These are phyloP conservation scores for Clausena lansium DNA, from an alignment of 345 rosid species.

Conservation along the genomic window DNA sequence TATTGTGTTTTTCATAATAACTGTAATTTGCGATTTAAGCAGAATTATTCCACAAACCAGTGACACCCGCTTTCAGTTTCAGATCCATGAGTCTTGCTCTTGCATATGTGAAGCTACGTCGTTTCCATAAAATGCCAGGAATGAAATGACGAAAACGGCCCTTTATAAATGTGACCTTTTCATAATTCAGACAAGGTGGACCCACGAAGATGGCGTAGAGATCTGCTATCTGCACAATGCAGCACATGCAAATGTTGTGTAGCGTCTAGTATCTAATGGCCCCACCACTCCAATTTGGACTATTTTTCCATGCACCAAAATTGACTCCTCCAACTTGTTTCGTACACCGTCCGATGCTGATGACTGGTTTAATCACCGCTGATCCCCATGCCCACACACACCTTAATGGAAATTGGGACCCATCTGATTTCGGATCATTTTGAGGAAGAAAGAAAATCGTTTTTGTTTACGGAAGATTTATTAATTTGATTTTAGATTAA, in stretches of 20 bases:
- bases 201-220: constrained; percentile 48
- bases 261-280: constrained; percentile 17
- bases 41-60: not conserved
- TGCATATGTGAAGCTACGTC: no score
- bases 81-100: not conserved
- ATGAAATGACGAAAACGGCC: constrained; percentile 14
- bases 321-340: not conserved
- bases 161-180: constrained; percentile 4
- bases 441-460: not conserved
- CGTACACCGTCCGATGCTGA: constrained; percentile 9
- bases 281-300: constrained; percentile 13
- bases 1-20: no score
- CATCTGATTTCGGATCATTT: not conserved
- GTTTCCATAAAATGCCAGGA: not conserved
- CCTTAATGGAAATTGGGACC: not conserved
- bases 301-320: constrained; percentile 14
- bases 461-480: not conserved
- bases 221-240: constrained; percentile 27
- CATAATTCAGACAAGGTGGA: constrained; percentile 32
- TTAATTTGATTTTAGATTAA: not conserved
- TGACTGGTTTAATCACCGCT: constrained; percentile 7
- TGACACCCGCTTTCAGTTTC: not conserved
- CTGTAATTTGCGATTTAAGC: not conserved
- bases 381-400: not conserved
- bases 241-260: constrained; percentile 41